Conservation (phyloP, 192 early-diverging fungal species). For the Piromyces sp. region DNA sequence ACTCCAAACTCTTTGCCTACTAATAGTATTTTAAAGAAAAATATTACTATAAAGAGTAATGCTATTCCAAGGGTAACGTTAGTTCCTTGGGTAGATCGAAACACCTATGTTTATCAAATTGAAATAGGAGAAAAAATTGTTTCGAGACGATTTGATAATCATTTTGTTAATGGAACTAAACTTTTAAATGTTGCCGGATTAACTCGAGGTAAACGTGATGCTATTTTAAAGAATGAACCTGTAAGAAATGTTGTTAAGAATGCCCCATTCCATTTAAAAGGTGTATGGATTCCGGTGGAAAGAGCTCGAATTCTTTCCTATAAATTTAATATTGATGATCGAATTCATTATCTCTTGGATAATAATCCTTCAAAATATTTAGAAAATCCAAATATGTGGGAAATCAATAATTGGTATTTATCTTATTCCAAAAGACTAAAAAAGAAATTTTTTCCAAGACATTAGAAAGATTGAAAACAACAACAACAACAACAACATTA, state of each 20-base stretch:
- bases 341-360: not conserved
- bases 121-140: not conserved
- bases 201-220: constrained; percentile 72
- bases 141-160: constrained; percentile 38
- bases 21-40: no score
- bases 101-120: not conserved
- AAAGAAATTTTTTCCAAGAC: not conserved
- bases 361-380: not conserved
- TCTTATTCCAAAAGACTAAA: not conserved
- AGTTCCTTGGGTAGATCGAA: not conserved
- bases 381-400: not conserved
- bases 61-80: not conserved
- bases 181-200: constrained; percentile 71
- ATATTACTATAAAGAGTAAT: no score
- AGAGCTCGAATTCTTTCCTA: not conserved
- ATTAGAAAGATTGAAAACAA: no score
- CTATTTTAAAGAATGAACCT: constrained; percentile 73
- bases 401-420: not conserved
- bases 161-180: constrained; percentile 77
- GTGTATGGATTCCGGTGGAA: constrained; percentile 40
- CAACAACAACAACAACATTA: no score
- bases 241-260: constrained; percentile 69
- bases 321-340: not conserved
- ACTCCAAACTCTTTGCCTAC: no score
- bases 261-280: constrained; percentile 72